Evolutionary conservation across 108 stramenopile species (phyloP).

Genomic region (Pseudonitzschia delicatissima): DNA sequence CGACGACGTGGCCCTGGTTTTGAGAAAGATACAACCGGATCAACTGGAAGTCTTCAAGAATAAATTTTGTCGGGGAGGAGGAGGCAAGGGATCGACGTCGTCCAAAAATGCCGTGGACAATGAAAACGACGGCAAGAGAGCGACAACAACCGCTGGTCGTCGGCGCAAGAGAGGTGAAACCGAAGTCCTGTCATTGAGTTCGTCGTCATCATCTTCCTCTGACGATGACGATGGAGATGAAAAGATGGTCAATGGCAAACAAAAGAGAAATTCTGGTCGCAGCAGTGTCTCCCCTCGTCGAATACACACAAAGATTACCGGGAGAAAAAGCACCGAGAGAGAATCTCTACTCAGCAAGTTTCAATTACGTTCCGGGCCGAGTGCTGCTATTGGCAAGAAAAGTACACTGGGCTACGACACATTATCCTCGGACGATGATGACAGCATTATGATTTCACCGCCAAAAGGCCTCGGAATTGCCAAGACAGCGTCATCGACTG

Average conservation of each 20-base stretch:
- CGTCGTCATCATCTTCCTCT: slow-evolving; percentile 7
- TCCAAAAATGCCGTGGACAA: background rate
- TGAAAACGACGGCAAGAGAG: background rate
- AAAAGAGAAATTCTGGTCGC: background rate
- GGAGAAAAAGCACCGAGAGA: background rate
- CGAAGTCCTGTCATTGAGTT: background rate
- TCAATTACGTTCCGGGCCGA: background rate
- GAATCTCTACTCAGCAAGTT: slow-evolving; percentile 9
- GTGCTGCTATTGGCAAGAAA: no score
- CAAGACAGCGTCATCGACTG: background rate
- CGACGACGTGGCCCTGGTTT: slow-evolving; percentile 30
- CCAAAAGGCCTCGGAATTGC: background rate
- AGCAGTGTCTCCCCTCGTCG: background rate
- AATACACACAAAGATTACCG: background rate
- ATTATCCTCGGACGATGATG: background rate
- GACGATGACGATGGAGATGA: background rate
- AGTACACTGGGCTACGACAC: no score
- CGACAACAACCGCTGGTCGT: background rate
- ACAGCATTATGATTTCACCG: background rate
- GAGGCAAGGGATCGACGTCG: background rate
- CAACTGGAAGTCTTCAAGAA: slow-evolving; percentile 14
- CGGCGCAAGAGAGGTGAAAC: slow-evolving; percentile 1
- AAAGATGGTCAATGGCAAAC: background rate
- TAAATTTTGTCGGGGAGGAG: background rate
- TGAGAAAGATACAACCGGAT: slow-evolving; percentile 29